Conservation (phyloP, 441 rosid species). For the Adansonia grandidieri region DNA sequence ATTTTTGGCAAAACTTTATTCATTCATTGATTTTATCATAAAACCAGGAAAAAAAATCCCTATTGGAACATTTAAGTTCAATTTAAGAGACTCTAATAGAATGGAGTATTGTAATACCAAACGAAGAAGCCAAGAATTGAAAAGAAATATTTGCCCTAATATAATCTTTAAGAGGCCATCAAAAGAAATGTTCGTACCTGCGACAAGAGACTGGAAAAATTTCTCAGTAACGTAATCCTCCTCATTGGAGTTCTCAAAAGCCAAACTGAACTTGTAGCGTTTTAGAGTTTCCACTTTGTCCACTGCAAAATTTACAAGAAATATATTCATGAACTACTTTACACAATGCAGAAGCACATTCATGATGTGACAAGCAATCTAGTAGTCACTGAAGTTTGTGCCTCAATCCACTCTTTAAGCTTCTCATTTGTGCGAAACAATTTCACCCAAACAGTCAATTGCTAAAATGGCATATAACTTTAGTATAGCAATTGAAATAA, state of each 20-base stretch:
- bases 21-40: not conserved
- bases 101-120: not conserved
- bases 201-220: conserved; percentile 89
- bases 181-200: conserved; percentile 54
- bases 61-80: not conserved
- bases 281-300: conserved; percentile 82
- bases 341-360: not conserved
- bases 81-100: not conserved
- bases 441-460: not conserved
- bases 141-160: not conserved
- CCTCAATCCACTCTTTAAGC: not conserved
- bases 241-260: conserved; percentile 96
- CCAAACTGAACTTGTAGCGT: conserved; percentile 86
- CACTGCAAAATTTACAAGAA: conserved; percentile 50
- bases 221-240: conserved; percentile 97
- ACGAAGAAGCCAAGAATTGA: not conserved
- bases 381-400: not conserved
- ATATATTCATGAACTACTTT: conserved; percentile 14
- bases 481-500: conserved; percentile 2
- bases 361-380: not conserved
- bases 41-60: not conserved
- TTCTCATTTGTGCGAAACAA: not conserved
- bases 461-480: not conserved
- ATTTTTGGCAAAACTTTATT: not conserved
- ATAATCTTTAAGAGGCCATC: not conserved